phyloP scores from a whole-genome alignment of 2,329 filamentous ascomycete genomes.

The Pleoardoris graminearum region DNA sequence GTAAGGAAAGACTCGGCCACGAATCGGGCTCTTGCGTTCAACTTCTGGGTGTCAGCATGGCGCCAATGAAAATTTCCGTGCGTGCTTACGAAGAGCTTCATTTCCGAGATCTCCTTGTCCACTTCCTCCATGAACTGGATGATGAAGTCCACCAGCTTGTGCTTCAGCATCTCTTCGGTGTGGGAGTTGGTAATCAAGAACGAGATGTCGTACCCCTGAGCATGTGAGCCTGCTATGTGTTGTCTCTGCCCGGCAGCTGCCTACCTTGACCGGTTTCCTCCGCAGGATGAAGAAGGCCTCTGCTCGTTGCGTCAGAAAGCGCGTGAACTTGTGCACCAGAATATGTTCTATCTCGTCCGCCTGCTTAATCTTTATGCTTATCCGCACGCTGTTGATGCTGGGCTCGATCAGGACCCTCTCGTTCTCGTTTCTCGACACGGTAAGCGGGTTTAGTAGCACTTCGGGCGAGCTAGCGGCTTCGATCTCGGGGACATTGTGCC shows the following conservation, averaged over 20 bases:
- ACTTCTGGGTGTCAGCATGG: conserved; percentile 56
- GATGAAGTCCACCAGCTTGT: conserved; percentile 98
- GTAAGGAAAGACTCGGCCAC: conserved; percentile 98
- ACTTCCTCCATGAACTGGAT: conserved; percentile 99
- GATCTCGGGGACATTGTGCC: conserved; percentile 97
- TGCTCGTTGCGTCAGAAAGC: conserved; percentile 93
- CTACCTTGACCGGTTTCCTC: conserved; percentile 90
- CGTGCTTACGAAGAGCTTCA: conserved; percentile 92
- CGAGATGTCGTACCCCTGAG: conserved; percentile 93
- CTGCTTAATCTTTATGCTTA: conserved; percentile 99
- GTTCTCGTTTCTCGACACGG: conserved; percentile 92
- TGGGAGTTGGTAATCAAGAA: conserved; percentile 99
- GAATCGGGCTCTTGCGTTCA: conserved; percentile 95
- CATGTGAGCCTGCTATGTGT: conserved; percentile 23
- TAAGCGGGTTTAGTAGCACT: conserved; percentile 87
- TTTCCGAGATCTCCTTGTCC: conserved; percentile 99
- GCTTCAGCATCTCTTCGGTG: conserved; percentile 97
- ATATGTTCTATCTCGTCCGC: conserved; percentile 99
- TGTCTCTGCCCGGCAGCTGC: conserved; percentile 19
- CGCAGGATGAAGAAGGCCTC: conserved; percentile 96
- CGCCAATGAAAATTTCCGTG: neutral
- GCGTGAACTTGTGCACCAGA: conserved; percentile 95
- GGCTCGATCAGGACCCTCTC: conserved; percentile 96
- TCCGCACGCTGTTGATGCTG: conserved; percentile 92
- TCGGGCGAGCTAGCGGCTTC: conserved; percentile 92